phyloP scores from a whole-genome alignment of 192 early-diverging fungal species.

The Coemansia sp. region DNA sequence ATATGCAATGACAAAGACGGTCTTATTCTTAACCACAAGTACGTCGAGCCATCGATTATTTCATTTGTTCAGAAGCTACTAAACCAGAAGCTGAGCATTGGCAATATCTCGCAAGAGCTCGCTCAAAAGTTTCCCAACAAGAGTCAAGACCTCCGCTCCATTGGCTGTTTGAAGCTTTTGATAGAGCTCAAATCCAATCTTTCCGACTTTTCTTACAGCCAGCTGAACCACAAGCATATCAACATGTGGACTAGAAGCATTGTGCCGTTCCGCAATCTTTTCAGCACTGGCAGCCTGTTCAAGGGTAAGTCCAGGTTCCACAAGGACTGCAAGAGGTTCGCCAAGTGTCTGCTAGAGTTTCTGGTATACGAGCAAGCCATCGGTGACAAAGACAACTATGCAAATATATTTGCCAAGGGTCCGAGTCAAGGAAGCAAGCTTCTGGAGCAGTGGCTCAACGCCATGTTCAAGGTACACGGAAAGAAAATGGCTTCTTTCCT shows the following conservation, averaged over 20 bases:
- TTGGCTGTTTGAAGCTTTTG: conserved; percentile 21
- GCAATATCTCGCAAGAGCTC: conserved; percentile 10
- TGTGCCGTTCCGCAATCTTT: conserved; percentile 27
- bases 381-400: neutral
- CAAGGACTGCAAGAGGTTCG: conserved; percentile 44
- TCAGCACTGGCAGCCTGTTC: conserved; percentile 21
- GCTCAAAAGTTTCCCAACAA: conserved; percentile 33
- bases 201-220: conserved; percentile 30
- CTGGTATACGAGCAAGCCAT: neutral
- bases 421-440: conserved; percentile 23
- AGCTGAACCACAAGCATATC: conserved; percentile 49
- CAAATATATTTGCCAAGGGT: conserved; percentile 4
- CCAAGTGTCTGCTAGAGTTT: conserved; percentile 37
- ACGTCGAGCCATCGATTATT: conserved; percentile 29
- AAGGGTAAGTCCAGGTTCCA: conserved; percentile 36
- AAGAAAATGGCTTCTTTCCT: conserved; percentile 24
- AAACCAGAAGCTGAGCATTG: neutral
- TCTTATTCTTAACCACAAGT: conserved; percentile 19
- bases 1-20: conserved; percentile 21
- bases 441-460: conserved; percentile 36
- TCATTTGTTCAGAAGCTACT: conserved; percentile 16
- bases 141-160: conserved; percentile 24
- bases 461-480: conserved; percentile 33
- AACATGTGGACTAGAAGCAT: conserved; percentile 49
- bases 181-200: conserved; percentile 15